phyloP scores from a whole-genome alignment of 2,329 filamentous ascomycete species.

The Xylariaceae sp. region DNA sequence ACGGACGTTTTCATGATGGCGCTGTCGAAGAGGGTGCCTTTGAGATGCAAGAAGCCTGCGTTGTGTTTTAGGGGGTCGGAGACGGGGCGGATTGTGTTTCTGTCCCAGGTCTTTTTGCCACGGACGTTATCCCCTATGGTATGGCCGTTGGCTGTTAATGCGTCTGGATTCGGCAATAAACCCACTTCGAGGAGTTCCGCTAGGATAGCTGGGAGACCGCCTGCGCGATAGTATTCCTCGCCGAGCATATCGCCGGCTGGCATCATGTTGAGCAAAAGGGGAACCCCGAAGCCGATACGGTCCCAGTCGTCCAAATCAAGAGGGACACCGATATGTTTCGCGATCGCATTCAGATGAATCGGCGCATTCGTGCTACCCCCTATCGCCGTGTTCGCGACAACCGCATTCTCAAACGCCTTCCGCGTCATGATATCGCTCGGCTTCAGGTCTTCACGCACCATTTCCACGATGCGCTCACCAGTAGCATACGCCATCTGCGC shows the following conservation, averaged over 20 bases:
- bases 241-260: constrained; percentile 48
- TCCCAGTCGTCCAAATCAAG: constrained; percentile 52
- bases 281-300: constrained; percentile 43
- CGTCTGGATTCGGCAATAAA: constrained; percentile 38
- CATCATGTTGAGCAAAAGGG: constrained; percentile 50
- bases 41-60: constrained; percentile 47
- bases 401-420: constrained; percentile 51
- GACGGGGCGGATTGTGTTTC: constrained; percentile 42
- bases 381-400: constrained; percentile 50
- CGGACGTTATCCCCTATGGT: constrained; percentile 40
- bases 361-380: constrained; percentile 53
- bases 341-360: constrained; percentile 51
- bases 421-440: constrained; percentile 52
- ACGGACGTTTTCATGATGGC: constrained; percentile 51
- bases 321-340: constrained; percentile 47
- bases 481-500: constrained; percentile 45
- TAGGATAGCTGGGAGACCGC: constrained; percentile 48
- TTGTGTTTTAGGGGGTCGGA: constrained; percentile 42
- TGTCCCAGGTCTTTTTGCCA: constrained; percentile 45
- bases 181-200: constrained; percentile 47
- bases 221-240: constrained; percentile 50
- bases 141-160: constrained; percentile 43
- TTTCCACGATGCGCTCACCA: constrained; percentile 44
- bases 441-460: constrained; percentile 44
- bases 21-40: constrained; percentile 44